Evolutionary conservation across 225 moss, liverwort and hornwort species (phyloP), one percentile per base, ranked within the genome.

Genomic region (Physcomitrium patens): DNA sequence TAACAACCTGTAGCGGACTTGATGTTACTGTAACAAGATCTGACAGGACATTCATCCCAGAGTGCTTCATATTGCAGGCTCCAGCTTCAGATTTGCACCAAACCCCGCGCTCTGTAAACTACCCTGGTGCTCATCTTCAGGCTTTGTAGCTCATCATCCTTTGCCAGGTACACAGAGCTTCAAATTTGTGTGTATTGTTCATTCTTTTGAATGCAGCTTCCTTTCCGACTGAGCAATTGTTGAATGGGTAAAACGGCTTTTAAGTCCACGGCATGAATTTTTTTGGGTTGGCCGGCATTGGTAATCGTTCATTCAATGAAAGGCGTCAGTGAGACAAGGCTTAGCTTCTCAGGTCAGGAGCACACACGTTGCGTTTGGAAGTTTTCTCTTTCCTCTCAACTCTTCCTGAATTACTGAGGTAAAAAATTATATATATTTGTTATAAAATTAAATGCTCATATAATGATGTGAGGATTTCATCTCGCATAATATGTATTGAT

Each of bases 1-100:
- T 12, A 3, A 59, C 72, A 84, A 48, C 77, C 84, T 10, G 77
- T 76, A n/a, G 74, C 72, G 61, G 44, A 41, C 3, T 60, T 53
- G 24, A 20, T 24, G 0, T 71, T 77, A 8, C 17, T 54, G 61
- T 80, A 65, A 60, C 65, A 74, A 55, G 74, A 74, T 0, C 77
- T 73, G 66, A 22, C 10, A 26, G 20, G 23, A 45, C 23, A 68
- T 45, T 84, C 60, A 0, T 69, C 54, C 27, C 73, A 23, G 52
- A 52, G 47, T 42, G 65, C 57, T 48, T 37, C 31, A 37, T 7
- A 7, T 37, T 37, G 24, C 24, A 24, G 24, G 24, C 24, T 24
- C 24, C 24, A 24, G 24, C 24, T 24, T 24, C 24, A 24, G 24
- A 24, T 24, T 24, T 24, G 31, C 4, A 4, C 31, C 5, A 37